Evolutionary conservation across 2,329 filamentous ascomycete genomes (phyloP).

Genomic region (Aureobasidium melanogenum): DNA sequence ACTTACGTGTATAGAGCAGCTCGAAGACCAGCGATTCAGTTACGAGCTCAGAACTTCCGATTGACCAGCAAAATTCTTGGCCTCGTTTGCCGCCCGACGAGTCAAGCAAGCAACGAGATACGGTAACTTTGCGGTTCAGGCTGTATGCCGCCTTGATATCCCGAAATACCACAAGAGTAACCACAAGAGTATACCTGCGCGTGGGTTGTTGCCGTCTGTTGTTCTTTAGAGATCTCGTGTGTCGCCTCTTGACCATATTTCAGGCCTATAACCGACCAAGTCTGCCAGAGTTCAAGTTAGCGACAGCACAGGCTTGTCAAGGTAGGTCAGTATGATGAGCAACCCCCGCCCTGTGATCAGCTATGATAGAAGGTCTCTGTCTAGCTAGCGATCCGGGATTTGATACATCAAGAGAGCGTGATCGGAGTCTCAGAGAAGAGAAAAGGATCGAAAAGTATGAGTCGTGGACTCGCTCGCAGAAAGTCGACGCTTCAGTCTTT

Average conservation of each 20-base stretch:
- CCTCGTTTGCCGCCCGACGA: neutral
- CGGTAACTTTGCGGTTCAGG: neutral
- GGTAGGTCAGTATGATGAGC: neutral
- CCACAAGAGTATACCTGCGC: neutral
- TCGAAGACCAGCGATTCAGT: neutral
- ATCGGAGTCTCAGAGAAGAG: neutral
- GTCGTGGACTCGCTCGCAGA: neutral
- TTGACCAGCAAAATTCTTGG: neutral
- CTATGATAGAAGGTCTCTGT: neutral
- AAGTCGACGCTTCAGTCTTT: neutral
- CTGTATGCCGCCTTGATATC: neutral
- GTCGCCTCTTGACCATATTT: neutral
- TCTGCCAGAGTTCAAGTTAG: neutral
- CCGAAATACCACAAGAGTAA: neutral
- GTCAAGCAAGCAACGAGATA: neutral
- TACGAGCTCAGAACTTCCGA: neutral
- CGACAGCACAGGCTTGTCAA: neutral
- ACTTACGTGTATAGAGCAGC: neutral
- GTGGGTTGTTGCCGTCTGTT: neutral
- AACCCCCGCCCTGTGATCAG: neutral
- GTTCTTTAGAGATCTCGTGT: neutral
- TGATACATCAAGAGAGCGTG: neutral
- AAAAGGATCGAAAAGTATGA: neutral
- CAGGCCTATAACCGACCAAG: neutral
- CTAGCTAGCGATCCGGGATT: neutral